These are phyloP conservation scores for Gracilariopsis chorda DNA, from an alignment of 23 red algal genomes.

Conservation along the genomic window DNA sequence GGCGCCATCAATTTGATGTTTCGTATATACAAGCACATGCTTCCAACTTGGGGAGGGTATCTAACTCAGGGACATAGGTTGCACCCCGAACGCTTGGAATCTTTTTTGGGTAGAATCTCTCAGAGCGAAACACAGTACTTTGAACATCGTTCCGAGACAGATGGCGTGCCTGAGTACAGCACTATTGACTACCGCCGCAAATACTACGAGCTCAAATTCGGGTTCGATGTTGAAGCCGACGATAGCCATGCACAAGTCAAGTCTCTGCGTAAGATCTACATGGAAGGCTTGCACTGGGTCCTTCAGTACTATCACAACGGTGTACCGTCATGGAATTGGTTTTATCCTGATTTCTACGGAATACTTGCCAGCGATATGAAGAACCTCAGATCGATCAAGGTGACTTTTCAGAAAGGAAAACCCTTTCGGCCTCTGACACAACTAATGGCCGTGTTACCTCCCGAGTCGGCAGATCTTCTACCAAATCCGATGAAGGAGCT, in stretches of 20 bases:
- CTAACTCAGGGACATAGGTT: conserved; percentile 77
- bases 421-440: conserved; percentile 91
- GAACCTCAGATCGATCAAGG: conserved; percentile 45
- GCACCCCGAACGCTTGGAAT: conserved; percentile 87
- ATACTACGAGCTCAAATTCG: conserved; percentile 86
- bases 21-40: conserved; percentile 85
- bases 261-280: conserved; percentile 56
- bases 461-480: conserved; percentile 78
- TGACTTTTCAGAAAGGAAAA: conserved; percentile 79
- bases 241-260: conserved; percentile 1
- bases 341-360: conserved; percentile 86
- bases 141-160: conserved; percentile 69
- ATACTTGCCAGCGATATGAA: conserved; percentile 87
- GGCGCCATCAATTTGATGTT: conserved; percentile 96
- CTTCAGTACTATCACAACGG: conserved; percentile 98
- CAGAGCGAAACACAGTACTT: conserved; percentile 89
- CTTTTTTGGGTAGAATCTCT: conserved; percentile 68
- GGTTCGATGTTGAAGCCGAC: conserved; percentile 63
- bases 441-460: conserved; percentile 90
- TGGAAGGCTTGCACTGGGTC: conserved; percentile 98
- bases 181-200: conserved; percentile 50
- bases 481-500: conserved; percentile 74
- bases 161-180: conserved; percentile 63
- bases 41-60: conserved; percentile 90
- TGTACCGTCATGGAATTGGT: conserved; percentile 96